phyloP scores from a whole-genome alignment of 2,329 filamentous ascomycete genomes.

The Xylariaceae sp. region DNA sequence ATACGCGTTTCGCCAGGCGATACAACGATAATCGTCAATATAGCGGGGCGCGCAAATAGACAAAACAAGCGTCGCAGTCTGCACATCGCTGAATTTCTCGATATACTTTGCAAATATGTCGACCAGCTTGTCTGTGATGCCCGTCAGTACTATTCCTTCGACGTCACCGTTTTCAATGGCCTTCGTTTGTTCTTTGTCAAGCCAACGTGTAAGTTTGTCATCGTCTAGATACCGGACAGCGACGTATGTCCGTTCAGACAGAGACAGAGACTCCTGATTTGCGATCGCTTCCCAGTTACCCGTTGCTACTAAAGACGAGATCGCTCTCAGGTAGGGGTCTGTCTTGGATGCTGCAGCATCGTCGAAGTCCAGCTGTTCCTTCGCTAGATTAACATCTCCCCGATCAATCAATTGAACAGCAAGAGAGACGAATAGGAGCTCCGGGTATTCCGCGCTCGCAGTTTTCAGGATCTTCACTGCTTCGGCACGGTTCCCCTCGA shows the following conservation, averaged over 20 bases:
- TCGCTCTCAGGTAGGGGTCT: slow-evolving; percentile 75
- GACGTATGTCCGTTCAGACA: slow-evolving; percentile 70
- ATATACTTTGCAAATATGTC: slow-evolving; percentile 75
- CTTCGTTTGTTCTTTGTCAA: slow-evolving; percentile 59
- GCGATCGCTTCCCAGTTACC: slow-evolving; percentile 73
- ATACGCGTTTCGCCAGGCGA: slow-evolving; percentile 69
- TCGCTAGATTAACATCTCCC: slow-evolving; percentile 40
- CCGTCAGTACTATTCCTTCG: slow-evolving; percentile 73
- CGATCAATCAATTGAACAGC: slow-evolving; percentile 61
- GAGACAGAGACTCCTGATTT: slow-evolving; percentile 66
- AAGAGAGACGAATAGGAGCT: slow-evolving; percentile 65
- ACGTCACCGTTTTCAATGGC: slow-evolving; percentile 66
- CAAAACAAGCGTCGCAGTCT: slow-evolving; percentile 72
- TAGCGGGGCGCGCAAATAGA: slow-evolving; percentile 72
- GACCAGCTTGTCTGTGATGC: slow-evolving; percentile 67
- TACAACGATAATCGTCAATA: slow-evolving; percentile 71
- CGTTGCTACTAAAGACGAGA: slow-evolving; percentile 72
- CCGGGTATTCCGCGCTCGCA: slow-evolving; percentile 58
- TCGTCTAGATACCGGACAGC: slow-evolving; percentile 65
- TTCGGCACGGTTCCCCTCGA: slow-evolving; percentile 64
- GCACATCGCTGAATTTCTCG: slow-evolving; percentile 70
- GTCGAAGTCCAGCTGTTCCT: slow-evolving; percentile 55
- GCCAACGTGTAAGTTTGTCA: slow-evolving; percentile 60
- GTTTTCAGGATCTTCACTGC: slow-evolving; percentile 68
- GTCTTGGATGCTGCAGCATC: slow-evolving; percentile 58